Evolutionary conservation across 306 rosid species (phyloP).

Genomic region (Malus sylvestris): DNA sequence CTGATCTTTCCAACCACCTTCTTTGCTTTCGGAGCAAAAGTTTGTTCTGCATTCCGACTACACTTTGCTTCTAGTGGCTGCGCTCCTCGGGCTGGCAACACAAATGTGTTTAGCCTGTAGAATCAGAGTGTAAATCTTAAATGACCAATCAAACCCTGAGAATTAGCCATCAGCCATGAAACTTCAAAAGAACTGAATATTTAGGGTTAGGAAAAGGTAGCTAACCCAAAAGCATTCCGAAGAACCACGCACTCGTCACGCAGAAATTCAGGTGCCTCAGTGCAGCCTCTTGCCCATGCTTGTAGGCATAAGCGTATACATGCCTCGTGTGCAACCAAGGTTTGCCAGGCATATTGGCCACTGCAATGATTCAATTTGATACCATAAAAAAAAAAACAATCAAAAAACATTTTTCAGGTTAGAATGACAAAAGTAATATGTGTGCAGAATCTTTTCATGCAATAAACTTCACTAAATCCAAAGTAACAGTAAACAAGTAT

Average conservation of each 20-base stretch:
- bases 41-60: constrained; percentile 51
- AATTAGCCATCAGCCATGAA: constrained; percentile 7
- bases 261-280: constrained; percentile 84
- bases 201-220: constrained; percentile 8
- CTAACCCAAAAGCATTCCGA: constrained; percentile 91
- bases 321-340: constrained; percentile 87
- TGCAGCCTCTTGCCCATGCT: constrained; percentile 88
- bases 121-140: neutral
- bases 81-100: constrained; percentile 67
- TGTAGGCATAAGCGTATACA: constrained; percentile 88
- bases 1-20: constrained; percentile 81
- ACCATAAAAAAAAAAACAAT: neutral
- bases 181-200: neutral
- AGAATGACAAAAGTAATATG: neutral
- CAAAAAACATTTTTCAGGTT: no score
- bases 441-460: neutral
- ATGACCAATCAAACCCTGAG: constrained; percentile 5
- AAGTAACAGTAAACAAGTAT: neutral
- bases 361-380: constrained; percentile 37
- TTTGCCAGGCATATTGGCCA: constrained; percentile 91
- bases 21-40: constrained; percentile 46
- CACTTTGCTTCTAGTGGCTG: constrained; percentile 48
- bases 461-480: neutral
- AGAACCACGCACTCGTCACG: constrained; percentile 72
- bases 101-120: constrained; percentile 63